Evolutionary conservation across 2,329 filamentous ascomycete species (phyloP), one percentile per base, ranked within the genome.

Genomic region (Fusarium pseudograminearum): DNA sequence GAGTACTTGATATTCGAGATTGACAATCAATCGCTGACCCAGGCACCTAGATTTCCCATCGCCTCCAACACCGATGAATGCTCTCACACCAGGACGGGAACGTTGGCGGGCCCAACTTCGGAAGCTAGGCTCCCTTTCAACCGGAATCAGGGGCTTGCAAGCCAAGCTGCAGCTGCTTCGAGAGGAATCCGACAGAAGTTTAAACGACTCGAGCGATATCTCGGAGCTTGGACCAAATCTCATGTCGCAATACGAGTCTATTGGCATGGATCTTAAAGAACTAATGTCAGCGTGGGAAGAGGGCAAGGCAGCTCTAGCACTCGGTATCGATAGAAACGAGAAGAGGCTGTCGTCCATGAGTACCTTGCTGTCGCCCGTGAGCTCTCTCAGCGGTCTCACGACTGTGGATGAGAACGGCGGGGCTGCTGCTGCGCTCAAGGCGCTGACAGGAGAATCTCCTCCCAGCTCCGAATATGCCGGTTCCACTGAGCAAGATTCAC

Each of bases 111-210:
- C 91, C 57, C 95, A 97, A 78, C 87, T 98, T 61, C 91, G 93
- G 64, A 95, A 97, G 77, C 88, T 99, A 42, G 93, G 93, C 75
- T 92, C 92, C 2, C 85, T 99, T 34, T 97, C 94, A 1, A 93
- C 94, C 57, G 94, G 94, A 18, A 97, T 98, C 65, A 90, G 94
- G 30, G 93, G 93, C 14, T 85, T 99, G 50, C 95, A 98, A 80
- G 96, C 96, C 36, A 99, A 98, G 79, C 89, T 99, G 83, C 94
- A 97, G 64, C 85, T 99, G 10, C 82, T 98, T 57, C 90, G 93
- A 51, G 96, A 99, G 78, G 94, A 98, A 78, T 97, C 94, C 0
- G 93, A 93, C 76, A 88, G 88, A 64, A 89, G 89, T 44, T 81
- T 97, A 30, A 92, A 97, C 74, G 89, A 91, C 72, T 89, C 92